Evolutionary conservation across 1,284 basidiomycete species (phyloP), one percentile per base, ranked within the genome.

Genomic region (Porodaedalea pini): DNA sequence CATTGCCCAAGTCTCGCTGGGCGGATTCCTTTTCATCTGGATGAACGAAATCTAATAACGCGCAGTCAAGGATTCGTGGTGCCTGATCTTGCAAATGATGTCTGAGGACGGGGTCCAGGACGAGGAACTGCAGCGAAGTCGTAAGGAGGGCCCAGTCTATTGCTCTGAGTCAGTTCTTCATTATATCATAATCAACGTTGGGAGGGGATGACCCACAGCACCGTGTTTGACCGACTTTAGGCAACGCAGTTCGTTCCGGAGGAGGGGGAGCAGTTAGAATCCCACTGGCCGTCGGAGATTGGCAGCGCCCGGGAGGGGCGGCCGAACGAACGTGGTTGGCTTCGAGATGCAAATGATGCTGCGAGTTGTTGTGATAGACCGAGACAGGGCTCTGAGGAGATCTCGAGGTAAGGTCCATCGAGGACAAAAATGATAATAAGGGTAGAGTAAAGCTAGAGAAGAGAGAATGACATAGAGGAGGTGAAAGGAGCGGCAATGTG

Each of bases 1-100:
- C 92, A 61, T 82, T 82, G 47, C 82, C 79, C 44, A 97, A 78
- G 73, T 96, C 92, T 37, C 79, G 75, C 63, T 83, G 79, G 1
- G 92, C 92, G 59, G 88, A 87, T 1, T 83, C 78, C 59, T 88
- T 82, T 67, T 98, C 95, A 57, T 91, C 90, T 23, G 93, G 93
- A 67, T 97, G 94, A 41, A 98, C 90, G 68, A 92, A 95, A 57
- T 85, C 80, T 61, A 97, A 79, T 40, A 98, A 79, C 19, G 85
- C 83, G 64, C 83, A 84, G 55, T 89, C 90, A 62, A 92, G 73
- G 68, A 98, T 79, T 19, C 71, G 66, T 25, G 80, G 72, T 0
- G 86, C 84, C 71, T 94, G 86, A 54, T 82, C 78, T 23, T 80
- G 83, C 65, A 97, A 83, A 71, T 96, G 92, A 61, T 68, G 72